Percentiles rank a stretch among this genome's conserved stretches.
phyloP scores from a whole-genome alignment of 306 rosid species.

The Medicago lupulina region DNA sequence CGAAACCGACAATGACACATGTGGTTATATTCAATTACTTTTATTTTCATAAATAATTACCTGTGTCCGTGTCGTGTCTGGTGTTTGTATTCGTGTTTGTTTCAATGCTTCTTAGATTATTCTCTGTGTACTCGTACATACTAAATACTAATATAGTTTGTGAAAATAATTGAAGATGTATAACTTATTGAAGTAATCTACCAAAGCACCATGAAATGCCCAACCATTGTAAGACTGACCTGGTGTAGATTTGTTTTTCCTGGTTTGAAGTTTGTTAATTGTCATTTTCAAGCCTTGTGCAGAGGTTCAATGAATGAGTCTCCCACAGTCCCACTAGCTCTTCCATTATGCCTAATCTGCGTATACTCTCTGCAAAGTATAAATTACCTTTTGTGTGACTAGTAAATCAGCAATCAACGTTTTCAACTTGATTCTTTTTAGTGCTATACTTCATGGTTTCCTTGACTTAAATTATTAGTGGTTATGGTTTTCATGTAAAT shows the following conservation, averaged over 20 bases:
- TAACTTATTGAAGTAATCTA: conserved; percentile 2
- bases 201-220: not conserved
- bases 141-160: conserved; percentile 10
- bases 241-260: not conserved
- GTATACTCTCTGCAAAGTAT: conserved; percentile 5
- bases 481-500: conserved; percentile 16
- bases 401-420: not conserved
- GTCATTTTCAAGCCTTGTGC: not conserved
- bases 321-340: conserved; percentile 1
- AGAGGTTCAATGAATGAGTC: not conserved
- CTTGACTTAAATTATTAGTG: conserved; percentile 23
- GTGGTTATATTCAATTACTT: not conserved
- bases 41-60: not conserved
- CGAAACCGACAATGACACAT: not conserved
- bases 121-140: not conserved
- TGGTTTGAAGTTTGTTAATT: conserved; percentile 28
- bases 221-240: not conserved
- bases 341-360: not conserved
- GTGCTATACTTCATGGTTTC: conserved; percentile 24
- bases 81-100: not conserved
- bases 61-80: not conserved
- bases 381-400: conserved; percentile 4
- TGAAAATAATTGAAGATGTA: conserved; percentile 3
- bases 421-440: conserved; percentile 14
- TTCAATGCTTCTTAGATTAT: not conserved